phyloP scores from a whole-genome alignment of 1,284 basidiomycete genomes.

The Tilletia walkeri region DNA sequence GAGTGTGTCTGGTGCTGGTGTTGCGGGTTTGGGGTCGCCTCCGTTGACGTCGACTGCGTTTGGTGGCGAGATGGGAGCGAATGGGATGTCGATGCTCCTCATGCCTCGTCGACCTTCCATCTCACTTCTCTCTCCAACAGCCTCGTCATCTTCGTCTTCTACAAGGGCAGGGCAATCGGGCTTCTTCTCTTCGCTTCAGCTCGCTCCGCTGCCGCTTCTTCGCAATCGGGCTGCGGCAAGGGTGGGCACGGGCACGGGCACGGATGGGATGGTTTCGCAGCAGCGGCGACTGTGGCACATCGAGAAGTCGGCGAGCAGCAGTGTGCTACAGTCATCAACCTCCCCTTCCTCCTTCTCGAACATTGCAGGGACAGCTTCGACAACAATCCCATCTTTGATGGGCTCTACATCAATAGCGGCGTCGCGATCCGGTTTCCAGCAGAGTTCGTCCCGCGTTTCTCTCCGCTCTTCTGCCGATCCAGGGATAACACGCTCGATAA shows the following conservation, averaged over 20 bases:
- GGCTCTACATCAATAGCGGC: neutral
- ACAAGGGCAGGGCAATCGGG: neutral
- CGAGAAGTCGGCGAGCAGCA: neutral
- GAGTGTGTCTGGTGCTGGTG: neutral
- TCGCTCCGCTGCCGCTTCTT: neutral
- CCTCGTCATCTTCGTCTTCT: neutral
- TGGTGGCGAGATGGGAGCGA: neutral
- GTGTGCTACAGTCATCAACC: neutral
- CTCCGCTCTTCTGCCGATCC: neutral
- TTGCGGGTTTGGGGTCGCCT: neutral
- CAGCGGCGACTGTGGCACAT: constrained; percentile 5
- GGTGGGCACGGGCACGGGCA: too few species aligned
- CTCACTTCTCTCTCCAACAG: neutral
- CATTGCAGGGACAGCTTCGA: neutral
- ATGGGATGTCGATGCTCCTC: too few species aligned
- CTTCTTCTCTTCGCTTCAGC: neutral
- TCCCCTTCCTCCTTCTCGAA: neutral
- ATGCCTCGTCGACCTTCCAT: neutral
- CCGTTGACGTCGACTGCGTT: neutral
- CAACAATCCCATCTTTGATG: too few species aligned
- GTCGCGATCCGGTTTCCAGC: neutral
- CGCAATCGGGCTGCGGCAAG: too few species aligned
- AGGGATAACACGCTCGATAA: too few species aligned
- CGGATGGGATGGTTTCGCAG: neutral
- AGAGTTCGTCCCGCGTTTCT: constrained; percentile 7